Evolutionary conservation across 352 stramenopile species (phyloP), one percentile per base, ranked within the genome.

Genomic region (Pythium catenulatum): DNA sequence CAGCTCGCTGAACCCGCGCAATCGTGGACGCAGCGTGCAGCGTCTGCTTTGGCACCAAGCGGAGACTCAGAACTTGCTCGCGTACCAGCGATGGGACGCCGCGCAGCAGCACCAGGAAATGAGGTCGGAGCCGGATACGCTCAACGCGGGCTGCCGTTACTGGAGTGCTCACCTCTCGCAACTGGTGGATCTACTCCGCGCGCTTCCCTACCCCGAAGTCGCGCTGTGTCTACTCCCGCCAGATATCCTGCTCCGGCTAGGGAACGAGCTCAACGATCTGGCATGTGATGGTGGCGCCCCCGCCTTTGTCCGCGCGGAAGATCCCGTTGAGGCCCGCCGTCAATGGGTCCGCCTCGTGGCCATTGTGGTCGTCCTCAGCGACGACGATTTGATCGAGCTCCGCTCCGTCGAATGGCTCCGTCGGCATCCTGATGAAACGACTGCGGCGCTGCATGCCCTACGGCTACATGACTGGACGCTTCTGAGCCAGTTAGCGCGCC

Each of bases 391-490:
- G 4, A 19, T 8, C 23, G 21, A 23, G 9, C 13, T 56, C 3
- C 6, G n/a, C 36, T 48, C 41, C 63, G 37, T 74, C 27, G 25
- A 74, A 19, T 58, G 63, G 37, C 39, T 74, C 5, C 63, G 63
- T 36, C 21, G 36, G 41, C 63, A 74, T 37, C 63, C 63, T 9
- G 39, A 17, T 13, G 63, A 74, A 23, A 56, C 39, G 23, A 39
- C 23, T 25, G 37, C 63, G 4, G 41, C 63, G 4, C 14, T 74
- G 19, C 63, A 56, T 25, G 63, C 30, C n/a, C n/a, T 74, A 21
- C 63, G 63, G 11, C 36, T 56, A 36, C 39, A 74, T 74, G 63
- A 74, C 23, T 74, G 63, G 63, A 74, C 63, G 4, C 14, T 54
- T 5, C 11, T 45, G 23, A 8, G 6, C 23, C 19, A 30, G 23